Base-by-base conservation (phyloP, 305 asterid species). In the Plantago coronopus region DNA sequence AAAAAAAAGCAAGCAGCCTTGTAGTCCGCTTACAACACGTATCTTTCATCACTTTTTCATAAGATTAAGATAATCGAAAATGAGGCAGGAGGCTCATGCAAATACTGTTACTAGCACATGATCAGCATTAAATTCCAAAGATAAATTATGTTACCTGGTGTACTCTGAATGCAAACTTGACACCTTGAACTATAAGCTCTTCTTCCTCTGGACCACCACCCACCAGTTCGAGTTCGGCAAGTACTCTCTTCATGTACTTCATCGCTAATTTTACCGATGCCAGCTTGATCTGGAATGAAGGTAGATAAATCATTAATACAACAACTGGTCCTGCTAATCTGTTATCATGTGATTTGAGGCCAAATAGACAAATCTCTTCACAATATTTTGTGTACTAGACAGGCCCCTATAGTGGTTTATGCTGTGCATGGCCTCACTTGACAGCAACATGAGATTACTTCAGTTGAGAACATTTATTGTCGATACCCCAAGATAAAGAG, bases 201-300 rank as follows among this genome's bases (percentile, higher is more conserved):
- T 88, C 98, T 74, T 91, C 98, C 64, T 91, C 98, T 1, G 83
- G 89, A 66, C 94, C 84, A 59, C 99, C 78, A 13, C 73, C 87
- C 42, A 83, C 87, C 74, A 73, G 74, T 76, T 87, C 97, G 44
- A 93, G 95, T 86, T 87, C 97, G 14, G 85, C 90, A 0, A 91
- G 88, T 40, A 93, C 91, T 66, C 99, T 75, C 83, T 77, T 93
- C 97, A 93, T 87, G 93, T 85, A 90, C 86, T 93, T 89, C 94
- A 85, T 74, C 22, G 96, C 97, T 78, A 93, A 64, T 73, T 82
- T 87, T 68, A 87, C 99, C 1, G 96, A 89, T 68, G 97, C 97
- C 81, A 89, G 77, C 96, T 89, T 94, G 54, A 94, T 81, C 99
- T 94, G 81, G 73, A 75, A 64, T 18, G 29, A 12, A 53, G 58